Evolutionary conservation across 495 filamentous ascomycete genomes (phyloP), one percentile per base, ranked within the genome.

Genomic region (Trypethelium eluteriae): DNA sequence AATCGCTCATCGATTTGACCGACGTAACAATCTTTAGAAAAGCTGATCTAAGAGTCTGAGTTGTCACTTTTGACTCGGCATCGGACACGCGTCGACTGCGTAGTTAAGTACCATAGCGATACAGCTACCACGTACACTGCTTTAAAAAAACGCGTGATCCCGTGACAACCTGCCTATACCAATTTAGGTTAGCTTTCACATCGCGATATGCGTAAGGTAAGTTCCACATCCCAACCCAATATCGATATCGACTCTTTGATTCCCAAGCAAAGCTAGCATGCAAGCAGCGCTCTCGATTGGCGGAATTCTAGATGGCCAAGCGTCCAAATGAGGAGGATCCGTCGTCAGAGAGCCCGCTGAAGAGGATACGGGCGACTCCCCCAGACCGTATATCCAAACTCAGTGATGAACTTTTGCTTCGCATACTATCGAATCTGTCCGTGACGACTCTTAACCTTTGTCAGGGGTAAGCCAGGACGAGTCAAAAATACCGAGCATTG

Each of bases 361-460:
- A 79, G 70, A 63, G 72, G 35, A 14, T 49, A 12, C 68, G 70
- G n/a, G n/a, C 53, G 11, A 70, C 34, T 2, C 12, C 46, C 2
- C 41, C 57, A 32, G 81, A 88, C 72, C 77, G 74, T 62, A 63
- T 89, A 6, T 87, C 90, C 38, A 75, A 75, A 32, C 80, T 98
- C 63, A 95, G 92, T 64, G 88, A 96, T 76, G 94, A 98, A 74
- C 82, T 98, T 53, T 82, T 96, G 41, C 78, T 98, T 46, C 87
- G 91, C 72, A 91, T 96, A 64, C 82, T 96, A 62, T 91, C 89
- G 2, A 88, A 85, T 70, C 81, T 96, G 25, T 78, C 89, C 2
- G 85, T 89, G 32, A 74, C 79, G 1, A 85, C 89, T 38, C 81
- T 98, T 36, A 79, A 88, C 53, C 77, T 81, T 39, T 89, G 88